These are phyloP conservation scores for Neocatenulostroma microsporum DNA, from an alignment of 2,329 filamentous ascomycete species.

Conservation along the genomic window DNA sequence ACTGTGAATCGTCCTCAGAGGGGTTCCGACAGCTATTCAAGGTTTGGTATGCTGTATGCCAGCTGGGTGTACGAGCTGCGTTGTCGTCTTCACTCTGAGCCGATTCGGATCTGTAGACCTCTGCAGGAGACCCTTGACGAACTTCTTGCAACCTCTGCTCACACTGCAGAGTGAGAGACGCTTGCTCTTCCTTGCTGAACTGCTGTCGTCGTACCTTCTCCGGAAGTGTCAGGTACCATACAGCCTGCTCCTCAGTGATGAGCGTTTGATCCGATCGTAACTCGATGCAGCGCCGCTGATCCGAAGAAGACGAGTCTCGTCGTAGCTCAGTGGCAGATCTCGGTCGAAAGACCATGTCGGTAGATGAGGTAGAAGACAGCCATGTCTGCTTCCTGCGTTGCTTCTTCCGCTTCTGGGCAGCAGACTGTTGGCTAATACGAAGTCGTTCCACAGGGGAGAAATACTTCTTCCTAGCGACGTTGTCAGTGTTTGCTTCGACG, in stretches of 20 bases:
- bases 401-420: conserved; percentile 24
- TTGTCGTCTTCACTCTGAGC: too few species aligned
- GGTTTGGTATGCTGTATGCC: too few species aligned
- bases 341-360: conserved; percentile 23
- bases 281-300: conserved; percentile 7
- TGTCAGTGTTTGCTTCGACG: conserved; percentile 12
- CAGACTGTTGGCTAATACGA: conserved; percentile 52
- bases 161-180: conserved; percentile 49
- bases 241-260: conserved; percentile 22
- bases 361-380: conserved; percentile 19
- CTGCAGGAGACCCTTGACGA: too few species aligned
- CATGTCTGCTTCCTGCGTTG: conserved; percentile 14
- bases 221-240: conserved; percentile 62
- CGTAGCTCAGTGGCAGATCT: conserved; percentile 13
- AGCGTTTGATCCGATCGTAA: conserved; percentile 19
- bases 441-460: conserved; percentile 66
- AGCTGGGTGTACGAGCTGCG: too few species aligned
- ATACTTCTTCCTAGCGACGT: conserved; percentile 49
- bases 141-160: conserved; percentile 29
- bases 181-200: conserved; percentile 65
- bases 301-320: conserved; percentile 3
- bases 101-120: too few species aligned
- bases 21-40: too few species aligned
- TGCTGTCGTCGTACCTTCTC: conserved; percentile 64
- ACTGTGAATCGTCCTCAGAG: background rate